Evolutionary conservation across 2,329 filamentous ascomycete species (phyloP), one percentile per base, ranked within the genome.

Genomic region (Botrytis cinerea): DNA sequence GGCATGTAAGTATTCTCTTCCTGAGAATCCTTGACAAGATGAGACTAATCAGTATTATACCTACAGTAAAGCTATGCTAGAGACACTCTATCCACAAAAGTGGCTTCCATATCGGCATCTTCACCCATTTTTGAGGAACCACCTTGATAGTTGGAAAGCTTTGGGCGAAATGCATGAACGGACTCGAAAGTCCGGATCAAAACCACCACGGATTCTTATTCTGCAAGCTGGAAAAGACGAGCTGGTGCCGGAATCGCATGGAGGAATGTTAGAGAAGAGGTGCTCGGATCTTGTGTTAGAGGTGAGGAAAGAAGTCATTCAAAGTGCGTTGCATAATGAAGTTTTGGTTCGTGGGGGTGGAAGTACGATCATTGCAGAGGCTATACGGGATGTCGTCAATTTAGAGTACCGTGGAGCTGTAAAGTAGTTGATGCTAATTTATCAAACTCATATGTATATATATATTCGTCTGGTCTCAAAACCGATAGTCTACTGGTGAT

Each of bases 21-120:
- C 20, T 32, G 8, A 2, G 9, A 4, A 66, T 22, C 16, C 18
- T 46, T 14, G 14, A 32, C 6, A 3, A 22, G 18, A 25, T 43
- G 8, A 46, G 28, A 60, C 40, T 72, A 9, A 72, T 28, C 22
- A 25, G 20, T 40, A 9, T n/a, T 2, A 40, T 25, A 28, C 2
- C 14, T 18, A 32, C 45, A 71, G 70, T 38, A 86, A 87, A 73
- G 87, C 87, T 28, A 94, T 95, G 91, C 84, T 95, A 9, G 83
- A 87, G 60, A 89, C 88, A 1, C 81, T 95, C 4, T 95, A 95
- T 79, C 92, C 92, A 1, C 91, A 94, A 77, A 92, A 88, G 77
- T 95, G 92, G 92, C 83, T 95, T 10, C 93, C 93, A 0, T 95
- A 95, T 80, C 87, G 88, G 64, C 90, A 95, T 79, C 84, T 95